Evolutionary conservation across 1,284 basidiomycete genomes (phyloP), one percentile per base, ranked within the genome.

Genomic region (Cryptococcus depauperatus): DNA sequence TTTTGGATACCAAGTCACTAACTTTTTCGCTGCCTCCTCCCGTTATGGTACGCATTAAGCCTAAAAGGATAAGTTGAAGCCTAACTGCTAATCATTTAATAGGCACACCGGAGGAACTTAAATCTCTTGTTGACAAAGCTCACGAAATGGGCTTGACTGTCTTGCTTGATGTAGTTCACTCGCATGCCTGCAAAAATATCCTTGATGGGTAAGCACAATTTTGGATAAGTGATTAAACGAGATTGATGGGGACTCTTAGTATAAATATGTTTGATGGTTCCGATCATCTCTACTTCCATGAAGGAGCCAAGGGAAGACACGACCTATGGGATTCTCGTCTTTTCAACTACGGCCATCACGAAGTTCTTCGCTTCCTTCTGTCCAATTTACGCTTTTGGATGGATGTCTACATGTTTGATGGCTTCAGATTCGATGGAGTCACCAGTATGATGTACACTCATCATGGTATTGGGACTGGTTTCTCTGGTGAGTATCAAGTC

Each of bases 381-480:
- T 92, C 89, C 66, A 98, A 98, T 69, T 74, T 97, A 41, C 80
- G 92, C 28, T 98, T 84, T 76, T 98, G 84, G 77, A 82, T 97
- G 73, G 92, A 98, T 51, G 85, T 90, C 62, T 97, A 86, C 70
- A 80, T 80, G 57, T 97, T 98, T 65, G 93, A 97, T 60, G 93
- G 93, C 4, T 98, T 97, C 80, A 76, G 93, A 37, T 98, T 98
- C 66, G 93, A 98, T 58, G 93, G 93, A 33, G 93, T 98, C 34
- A 98, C 93, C 4, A 93, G 88, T 61, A 97, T 98, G 89, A 91
- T 98, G 84, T 98, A 97, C 72, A 74, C 79, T 27, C 93, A 98
- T 64, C 93, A 98, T 69, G 93, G 93, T 18, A 97, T 97, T 58
- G 93, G 93, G 14, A 82, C 91, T 3, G 93, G 92, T 3, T 98